Conservation (phyloP, 495 filamentous ascomycete genomes). For the Stereocaulon alpinum region DNA sequence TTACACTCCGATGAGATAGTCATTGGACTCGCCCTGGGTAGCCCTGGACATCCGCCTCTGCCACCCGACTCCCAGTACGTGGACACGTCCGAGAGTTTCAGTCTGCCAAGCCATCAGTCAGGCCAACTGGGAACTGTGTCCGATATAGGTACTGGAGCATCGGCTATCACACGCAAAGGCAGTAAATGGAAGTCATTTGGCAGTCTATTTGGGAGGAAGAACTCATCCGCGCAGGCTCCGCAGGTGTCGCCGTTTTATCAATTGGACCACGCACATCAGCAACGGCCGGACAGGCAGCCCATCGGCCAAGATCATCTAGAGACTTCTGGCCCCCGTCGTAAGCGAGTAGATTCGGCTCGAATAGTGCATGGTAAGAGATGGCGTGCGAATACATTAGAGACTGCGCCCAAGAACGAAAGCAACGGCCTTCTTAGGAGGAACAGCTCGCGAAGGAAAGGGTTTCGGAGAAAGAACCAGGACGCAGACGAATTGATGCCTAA, state of each 20-base stretch:
- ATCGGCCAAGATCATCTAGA: slow-evolving; percentile 4
- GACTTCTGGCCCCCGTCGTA: slow-evolving; percentile 13
- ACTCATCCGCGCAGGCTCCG: slow-evolving; percentile 24
- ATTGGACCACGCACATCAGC: slow-evolving; percentile 9
- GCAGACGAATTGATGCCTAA: slow-evolving; percentile 1
- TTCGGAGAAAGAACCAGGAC: slow-evolving; percentile 9
- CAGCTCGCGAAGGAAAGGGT: slow-evolving; percentile 13
- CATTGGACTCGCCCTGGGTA: slow-evolving; percentile 47
- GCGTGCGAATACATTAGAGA: neutral
- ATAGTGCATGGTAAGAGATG: slow-evolving; percentile 1
- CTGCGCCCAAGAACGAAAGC: neutral
- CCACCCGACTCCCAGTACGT: slow-evolving; percentile 10
- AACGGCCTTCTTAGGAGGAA: slow-evolving; percentile 7
- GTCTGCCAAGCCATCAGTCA: neutral
- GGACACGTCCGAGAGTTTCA: neutral
- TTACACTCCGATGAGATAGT: slow-evolving; percentile 24
- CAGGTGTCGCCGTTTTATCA: slow-evolving; percentile 26
- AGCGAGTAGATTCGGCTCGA: slow-evolving; percentile 15
- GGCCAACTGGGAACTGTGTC: slow-evolving; percentile 13
- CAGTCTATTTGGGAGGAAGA: slow-evolving; percentile 40
- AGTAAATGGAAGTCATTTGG: slow-evolving; percentile 52
- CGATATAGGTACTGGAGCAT: slow-evolving; percentile 10
- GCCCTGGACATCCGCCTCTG: slow-evolving; percentile 30
- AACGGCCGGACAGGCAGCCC: neutral
- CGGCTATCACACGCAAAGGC: slow-evolving; percentile 31